phyloP scores from a whole-genome alignment of 257 asterid species.

The Apocynum venetum region DNA sequence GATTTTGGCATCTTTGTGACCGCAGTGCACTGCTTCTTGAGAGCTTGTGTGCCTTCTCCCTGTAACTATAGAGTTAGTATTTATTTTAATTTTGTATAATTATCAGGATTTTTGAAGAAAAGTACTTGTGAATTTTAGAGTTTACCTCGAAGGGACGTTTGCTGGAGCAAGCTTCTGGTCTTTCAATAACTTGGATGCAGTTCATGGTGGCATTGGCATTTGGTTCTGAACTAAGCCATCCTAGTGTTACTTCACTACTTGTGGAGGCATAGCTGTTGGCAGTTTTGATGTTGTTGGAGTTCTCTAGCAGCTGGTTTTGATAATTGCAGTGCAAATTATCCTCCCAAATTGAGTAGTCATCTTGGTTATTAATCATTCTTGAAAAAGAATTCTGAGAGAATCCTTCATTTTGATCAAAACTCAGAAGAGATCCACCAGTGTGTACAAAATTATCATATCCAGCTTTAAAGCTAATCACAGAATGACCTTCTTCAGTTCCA shows the following conservation, averaged over 20 bases:
- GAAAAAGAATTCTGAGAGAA: slow-evolving; percentile 29
- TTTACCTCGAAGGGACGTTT: slow-evolving; percentile 62
- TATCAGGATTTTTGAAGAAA: background rate
- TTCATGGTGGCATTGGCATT: slow-evolving; percentile 15
- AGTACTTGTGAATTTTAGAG: background rate
- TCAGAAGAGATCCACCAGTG: slow-evolving; percentile 49
- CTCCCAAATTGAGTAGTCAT: slow-evolving; percentile 56
- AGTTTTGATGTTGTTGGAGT: slow-evolving; percentile 33
- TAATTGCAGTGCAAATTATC: slow-evolving; percentile 30
- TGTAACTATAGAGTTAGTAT: slow-evolving; percentile 2
- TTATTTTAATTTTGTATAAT: background rate
- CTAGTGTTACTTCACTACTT: slow-evolving; percentile 24
- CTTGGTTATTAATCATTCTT: slow-evolving; percentile 30
- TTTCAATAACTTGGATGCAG: slow-evolving; percentile 28
- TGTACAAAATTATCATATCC: slow-evolving; percentile 38
- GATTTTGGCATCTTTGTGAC: slow-evolving; percentile 45
- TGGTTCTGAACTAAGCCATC: slow-evolving; percentile 47
- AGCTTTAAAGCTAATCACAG: slow-evolving; percentile 51
- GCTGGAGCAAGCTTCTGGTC: slow-evolving; percentile 29
- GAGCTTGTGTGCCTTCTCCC: slow-evolving; percentile 57
- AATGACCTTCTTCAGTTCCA: slow-evolving; percentile 44
- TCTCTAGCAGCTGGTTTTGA: slow-evolving; percentile 33
- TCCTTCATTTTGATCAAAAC: slow-evolving; percentile 47
- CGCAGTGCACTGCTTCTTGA: slow-evolving; percentile 59
- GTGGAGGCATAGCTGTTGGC: slow-evolving; percentile 26